These are phyloP conservation scores for Stephanodiscus minutulus DNA, from an alignment of 108 stramenopile genomes.

Conservation along the genomic window DNA sequence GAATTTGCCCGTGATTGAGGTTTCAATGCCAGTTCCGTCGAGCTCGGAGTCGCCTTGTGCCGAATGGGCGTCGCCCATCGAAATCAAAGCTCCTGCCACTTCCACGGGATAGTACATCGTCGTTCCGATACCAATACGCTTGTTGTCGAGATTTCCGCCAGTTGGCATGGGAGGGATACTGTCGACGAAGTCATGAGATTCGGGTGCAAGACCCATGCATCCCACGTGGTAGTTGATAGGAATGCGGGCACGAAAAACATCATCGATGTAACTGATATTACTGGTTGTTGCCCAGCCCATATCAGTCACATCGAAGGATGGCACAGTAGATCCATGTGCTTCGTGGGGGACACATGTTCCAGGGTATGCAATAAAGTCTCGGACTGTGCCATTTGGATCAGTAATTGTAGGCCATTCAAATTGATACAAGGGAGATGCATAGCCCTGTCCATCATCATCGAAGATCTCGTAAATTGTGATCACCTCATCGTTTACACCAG, in stretches of 20 bases:
- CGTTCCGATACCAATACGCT: slow-evolving; percentile 35
- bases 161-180: slow-evolving; percentile 48
- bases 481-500: slow-evolving; percentile 42
- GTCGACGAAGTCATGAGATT: slow-evolving; percentile 40
- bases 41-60: slow-evolving; percentile 41
- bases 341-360: slow-evolving; percentile 53
- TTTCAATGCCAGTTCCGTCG: slow-evolving; percentile 56
- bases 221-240: slow-evolving; percentile 46
- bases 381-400: slow-evolving; percentile 39
- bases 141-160: slow-evolving; percentile 46
- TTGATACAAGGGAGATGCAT: slow-evolving; percentile 44
- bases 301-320: slow-evolving; percentile 28
- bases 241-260: slow-evolving; percentile 37
- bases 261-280: slow-evolving; percentile 23
- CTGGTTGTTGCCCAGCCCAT: slow-evolving; percentile 24
- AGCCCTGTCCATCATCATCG: slow-evolving; percentile 29
- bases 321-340: slow-evolving; percentile 21
- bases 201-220: slow-evolving; percentile 47
- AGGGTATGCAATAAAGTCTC: slow-evolving; percentile 53
- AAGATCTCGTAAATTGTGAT: slow-evolving; percentile 49
- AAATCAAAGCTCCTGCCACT: slow-evolving; percentile 31
- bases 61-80: slow-evolving; percentile 44
- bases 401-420: slow-evolving; percentile 50
- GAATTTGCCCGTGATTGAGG: slow-evolving; percentile 47
- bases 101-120: slow-evolving; percentile 49